These are phyloP conservation scores for Rhodosporidiobolus odoratus DNA, from an alignment of 768 basidiomycete genomes.

Conservation along the genomic window DNA sequence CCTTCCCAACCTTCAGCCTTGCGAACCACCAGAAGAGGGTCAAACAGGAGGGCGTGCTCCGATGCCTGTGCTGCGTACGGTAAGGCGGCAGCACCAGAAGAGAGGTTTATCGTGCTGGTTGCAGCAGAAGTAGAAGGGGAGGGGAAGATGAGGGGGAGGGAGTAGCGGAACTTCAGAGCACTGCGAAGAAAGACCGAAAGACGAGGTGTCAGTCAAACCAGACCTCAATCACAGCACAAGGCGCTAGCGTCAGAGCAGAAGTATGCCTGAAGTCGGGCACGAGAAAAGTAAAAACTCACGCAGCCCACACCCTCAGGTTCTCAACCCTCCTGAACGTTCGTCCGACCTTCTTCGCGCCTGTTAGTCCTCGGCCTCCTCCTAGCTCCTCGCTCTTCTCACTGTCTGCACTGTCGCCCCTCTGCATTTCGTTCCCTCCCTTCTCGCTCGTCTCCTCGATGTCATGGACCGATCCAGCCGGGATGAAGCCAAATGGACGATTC, in stretches of 20 bases:
- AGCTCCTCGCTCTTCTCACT: neutral
- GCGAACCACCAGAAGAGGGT: constrained; percentile 66
- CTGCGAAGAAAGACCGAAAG: constrained; percentile 43
- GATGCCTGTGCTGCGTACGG: constrained; percentile 35
- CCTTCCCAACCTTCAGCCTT: constrained; percentile 73
- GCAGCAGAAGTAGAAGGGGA: constrained; percentile 50
- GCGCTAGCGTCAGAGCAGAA: neutral
- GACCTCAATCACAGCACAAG: neutral
- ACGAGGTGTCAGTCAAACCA: neutral
- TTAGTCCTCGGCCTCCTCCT: constrained; percentile 50
- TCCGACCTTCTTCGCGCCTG: constrained; percentile 52
- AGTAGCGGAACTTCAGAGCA: constrained; percentile 75
- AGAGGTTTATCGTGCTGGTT: constrained; percentile 41
- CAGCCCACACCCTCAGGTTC: constrained; percentile 77
- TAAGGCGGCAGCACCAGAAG: constrained; percentile 43
- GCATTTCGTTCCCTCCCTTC: constrained; percentile 40
- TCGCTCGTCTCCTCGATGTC: constrained; percentile 62
- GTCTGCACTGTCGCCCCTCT: neutral
- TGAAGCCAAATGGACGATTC: constrained; percentile 80
- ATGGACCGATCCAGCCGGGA: constrained; percentile 69
- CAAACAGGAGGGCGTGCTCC: constrained; percentile 58
- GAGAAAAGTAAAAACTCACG: constrained; percentile 53
- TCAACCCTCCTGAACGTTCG: constrained; percentile 85
- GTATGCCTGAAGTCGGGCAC: too few relatives aligned
- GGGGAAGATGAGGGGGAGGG: constrained; percentile 62